Evolutionary conservation across 768 basidiomycete genomes (phyloP).

Genomic region (Dictyophora rubrovolvata): DNA sequence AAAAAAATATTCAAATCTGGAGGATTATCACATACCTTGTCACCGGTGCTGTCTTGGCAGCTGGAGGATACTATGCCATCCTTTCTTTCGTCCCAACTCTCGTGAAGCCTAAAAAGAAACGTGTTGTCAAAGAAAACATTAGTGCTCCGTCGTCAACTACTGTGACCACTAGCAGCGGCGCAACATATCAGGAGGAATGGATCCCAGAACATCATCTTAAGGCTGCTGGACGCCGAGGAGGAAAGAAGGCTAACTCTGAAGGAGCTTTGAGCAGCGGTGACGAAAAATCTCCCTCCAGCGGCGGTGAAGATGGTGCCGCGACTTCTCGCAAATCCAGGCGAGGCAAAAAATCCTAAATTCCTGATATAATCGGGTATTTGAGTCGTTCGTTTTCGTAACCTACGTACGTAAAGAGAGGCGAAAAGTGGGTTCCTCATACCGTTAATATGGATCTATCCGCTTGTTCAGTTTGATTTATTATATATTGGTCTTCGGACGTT

Average conservation of each 20-base stretch:
- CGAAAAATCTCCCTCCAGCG: conserved; percentile 25
- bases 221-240: conserved; percentile 39
- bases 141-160: conserved; percentile 23
- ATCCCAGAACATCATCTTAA: conserved; percentile 84
- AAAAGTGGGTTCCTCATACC: background rate
- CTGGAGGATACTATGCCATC: conserved; percentile 55
- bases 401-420: background rate
- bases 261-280: conserved; percentile 47
- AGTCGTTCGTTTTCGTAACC: background rate
- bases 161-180: conserved; percentile 49
- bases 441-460: background rate
- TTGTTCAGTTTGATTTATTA: background rate
- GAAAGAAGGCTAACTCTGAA: conserved; percentile 32
- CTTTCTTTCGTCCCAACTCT: conserved; percentile 49
- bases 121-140: conserved; percentile 19
- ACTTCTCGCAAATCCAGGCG: conserved; percentile 8
- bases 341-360: conserved; percentile 8
- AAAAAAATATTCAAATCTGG: background rate
- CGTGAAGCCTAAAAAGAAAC: conserved; percentile 34
- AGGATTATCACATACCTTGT: conserved; percentile 62
- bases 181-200: conserved; percentile 81
- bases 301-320: conserved; percentile 6
- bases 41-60: conserved; percentile 52
- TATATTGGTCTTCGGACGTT: background rate
- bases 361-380: background rate